Base-by-base conservation (phyloP, 2,329 filamentous ascomycete genomes). In the Geoglossum cookeanum region DNA sequence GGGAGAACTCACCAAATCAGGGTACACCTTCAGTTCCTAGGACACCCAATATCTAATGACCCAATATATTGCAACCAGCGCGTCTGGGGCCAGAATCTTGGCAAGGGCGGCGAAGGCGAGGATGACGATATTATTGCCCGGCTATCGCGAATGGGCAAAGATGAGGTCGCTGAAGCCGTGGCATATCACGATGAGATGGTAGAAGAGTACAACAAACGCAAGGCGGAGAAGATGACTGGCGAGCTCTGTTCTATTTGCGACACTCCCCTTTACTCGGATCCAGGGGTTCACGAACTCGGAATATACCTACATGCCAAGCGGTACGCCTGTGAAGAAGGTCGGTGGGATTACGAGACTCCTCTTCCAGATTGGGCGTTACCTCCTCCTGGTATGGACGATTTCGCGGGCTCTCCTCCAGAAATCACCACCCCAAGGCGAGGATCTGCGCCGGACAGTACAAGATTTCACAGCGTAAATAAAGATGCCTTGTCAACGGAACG, bases 161-260 rank as follows among this genome's bases (percentile, higher is more conserved):
- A 89, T 15, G 90, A 98, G 64, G 81, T 91, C 7, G 87, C 91
- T 0, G 85, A 94, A 65, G 89, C 92, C 0, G 84, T 94, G 17
- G 87, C 87, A 1, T 97, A 96, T 70, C 87, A 96, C 66, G 87
- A 96, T 66, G 87, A 92, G 64, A 90, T 96, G 80, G 84, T 96
- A 42, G 85, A 90, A 63, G 78, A 84, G 57, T 97, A 97, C 68
- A 81, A 95, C 66, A 88, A 90, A 70, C 81, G 83, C 64, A 90
- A 91, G 64, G 91, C 90, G 1, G 92, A 98, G 74, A 90, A 87
- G 68, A 85, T 97, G 78, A 94, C 90, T 0, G 92, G 92, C 11
- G 75, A 89, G 65, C 72, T 80, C 15, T 98, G 92, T 68, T 76
- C 83, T 4, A 69, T 89, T 37, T 98, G 92, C 68, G 78, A 84